phyloP scores from a whole-genome alignment of 768 basidiomycete genomes.

The Dendrothele bispora region DNA sequence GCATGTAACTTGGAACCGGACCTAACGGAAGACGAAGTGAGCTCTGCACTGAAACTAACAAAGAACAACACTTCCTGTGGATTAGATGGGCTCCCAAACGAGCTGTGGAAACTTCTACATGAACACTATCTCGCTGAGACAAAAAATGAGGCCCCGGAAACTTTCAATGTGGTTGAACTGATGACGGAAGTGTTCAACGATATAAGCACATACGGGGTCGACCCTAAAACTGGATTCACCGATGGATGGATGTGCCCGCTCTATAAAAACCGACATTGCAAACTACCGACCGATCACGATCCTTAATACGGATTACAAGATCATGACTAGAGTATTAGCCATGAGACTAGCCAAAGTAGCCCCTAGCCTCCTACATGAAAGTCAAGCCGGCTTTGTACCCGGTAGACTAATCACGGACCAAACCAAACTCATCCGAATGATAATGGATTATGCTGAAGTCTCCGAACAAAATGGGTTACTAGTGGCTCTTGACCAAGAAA shows the following conservation, averaged over 20 bases:
- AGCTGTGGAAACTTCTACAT: conserved; percentile 7
- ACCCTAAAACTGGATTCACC: not conserved
- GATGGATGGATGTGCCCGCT: conserved; percentile 24
- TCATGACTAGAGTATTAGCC: conserved; percentile 11
- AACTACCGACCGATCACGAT: conserved; percentile 22
- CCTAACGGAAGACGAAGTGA: too few species aligned
- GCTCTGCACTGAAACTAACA: not conserved
- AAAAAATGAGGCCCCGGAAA: not conserved
- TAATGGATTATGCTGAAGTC: not conserved
- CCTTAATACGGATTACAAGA: conserved; percentile 31
- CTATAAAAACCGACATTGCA: conserved; percentile 26
- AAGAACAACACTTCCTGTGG: conserved; percentile 1
- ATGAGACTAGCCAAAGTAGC: conserved; percentile 6
- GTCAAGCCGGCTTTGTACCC: conserved; percentile 17
- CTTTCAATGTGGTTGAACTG: conserved; percentile 1
- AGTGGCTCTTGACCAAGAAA: not conserved
- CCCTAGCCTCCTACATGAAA: conserved; percentile 11
- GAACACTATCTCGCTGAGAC: not conserved
- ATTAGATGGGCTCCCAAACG: conserved; percentile 14
- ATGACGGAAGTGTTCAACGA: conserved; percentile 10
- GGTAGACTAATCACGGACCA: not conserved
- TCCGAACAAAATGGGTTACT: not conserved
- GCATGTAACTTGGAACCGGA: too few species aligned
- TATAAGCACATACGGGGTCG: conserved; percentile 12
- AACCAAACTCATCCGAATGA: conserved; percentile 6